phyloP scores from a whole-genome alignment of 306 rosid species.

The Mucuna pruriens region DNA sequence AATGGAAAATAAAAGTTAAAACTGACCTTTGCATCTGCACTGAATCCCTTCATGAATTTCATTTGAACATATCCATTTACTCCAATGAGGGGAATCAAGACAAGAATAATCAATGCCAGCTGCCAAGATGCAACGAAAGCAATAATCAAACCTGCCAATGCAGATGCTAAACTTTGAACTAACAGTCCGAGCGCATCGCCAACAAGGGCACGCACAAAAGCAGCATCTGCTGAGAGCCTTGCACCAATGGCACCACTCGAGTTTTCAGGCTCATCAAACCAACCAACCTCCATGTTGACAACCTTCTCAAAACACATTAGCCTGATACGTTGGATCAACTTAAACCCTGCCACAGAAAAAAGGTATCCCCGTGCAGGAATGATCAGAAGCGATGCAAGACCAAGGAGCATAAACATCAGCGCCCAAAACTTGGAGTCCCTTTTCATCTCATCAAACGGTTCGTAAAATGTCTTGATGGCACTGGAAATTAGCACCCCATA shows the following conservation, averaged over 20 bases:
- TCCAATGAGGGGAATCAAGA: constrained; percentile 71
- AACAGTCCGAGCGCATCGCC: constrained; percentile 70
- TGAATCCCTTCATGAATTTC: constrained; percentile 84
- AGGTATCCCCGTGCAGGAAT: constrained; percentile 63
- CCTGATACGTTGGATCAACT: constrained; percentile 80
- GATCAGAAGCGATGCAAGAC: constrained; percentile 51
- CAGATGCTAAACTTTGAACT: constrained; percentile 63
- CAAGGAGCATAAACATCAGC: constrained; percentile 58
- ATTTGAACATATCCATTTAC: constrained; percentile 68
- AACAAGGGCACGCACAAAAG: constrained; percentile 75
- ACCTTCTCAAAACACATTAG: constrained; percentile 72
- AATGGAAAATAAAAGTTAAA: constrained; percentile 10
- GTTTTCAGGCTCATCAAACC: constrained; percentile 88
- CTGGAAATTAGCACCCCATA: constrained; percentile 66
- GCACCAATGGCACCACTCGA: constrained; percentile 86
- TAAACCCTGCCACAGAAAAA: constrained; percentile 77
- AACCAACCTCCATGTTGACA: constrained; percentile 77
- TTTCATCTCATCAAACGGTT: constrained; percentile 58
- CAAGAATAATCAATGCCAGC: constrained; percentile 66
- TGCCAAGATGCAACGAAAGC: constrained; percentile 79
- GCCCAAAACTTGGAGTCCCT: constrained; percentile 82
- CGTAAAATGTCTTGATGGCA: constrained; percentile 68
- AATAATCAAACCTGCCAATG: constrained; percentile 71
- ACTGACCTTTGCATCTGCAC: constrained; percentile 80
- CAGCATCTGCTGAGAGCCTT: constrained; percentile 87